Evolutionary conservation across 805 yeast species (phyloP).

Genomic region (Kodamaea fukazawae): DNA sequence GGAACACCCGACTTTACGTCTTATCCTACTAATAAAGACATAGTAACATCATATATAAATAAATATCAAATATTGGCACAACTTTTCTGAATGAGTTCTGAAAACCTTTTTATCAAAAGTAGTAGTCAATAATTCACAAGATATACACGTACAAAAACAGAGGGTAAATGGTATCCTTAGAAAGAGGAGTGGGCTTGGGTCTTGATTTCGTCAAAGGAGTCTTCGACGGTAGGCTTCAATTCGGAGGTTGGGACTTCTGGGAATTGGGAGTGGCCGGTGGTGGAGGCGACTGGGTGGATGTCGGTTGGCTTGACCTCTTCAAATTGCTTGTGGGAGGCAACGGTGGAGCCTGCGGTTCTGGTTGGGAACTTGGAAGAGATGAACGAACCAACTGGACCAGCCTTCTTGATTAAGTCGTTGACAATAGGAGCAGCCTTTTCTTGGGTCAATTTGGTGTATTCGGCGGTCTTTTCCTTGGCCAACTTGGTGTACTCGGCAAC

Average conservation of each 20-base stretch:
- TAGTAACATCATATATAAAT: conserved; percentile 1
- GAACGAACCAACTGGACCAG: conserved; percentile 66
- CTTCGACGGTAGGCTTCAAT: conserved; percentile 14
- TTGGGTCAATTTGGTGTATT: conserved; percentile 36
- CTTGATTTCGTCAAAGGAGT: conserved; percentile 10
- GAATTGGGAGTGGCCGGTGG: conserved; percentile 39
- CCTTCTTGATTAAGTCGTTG: conserved; percentile 52
- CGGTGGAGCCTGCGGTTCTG: conserved; percentile 73
- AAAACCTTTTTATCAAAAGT: too few species aligned
- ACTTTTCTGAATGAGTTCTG: too few species aligned
- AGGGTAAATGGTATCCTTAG: conserved; percentile 2
- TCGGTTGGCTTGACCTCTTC: conserved; percentile 9
- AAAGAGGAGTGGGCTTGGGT: conserved; percentile 1
- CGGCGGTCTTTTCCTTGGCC: conserved; percentile 51
- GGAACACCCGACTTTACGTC: too few species aligned
- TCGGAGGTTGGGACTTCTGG: conserved; percentile 39
- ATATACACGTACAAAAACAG: too few species aligned
- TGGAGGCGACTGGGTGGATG: conserved; percentile 20
- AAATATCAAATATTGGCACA: background rate
- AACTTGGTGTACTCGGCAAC: conserved; percentile 43
- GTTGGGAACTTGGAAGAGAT: conserved; percentile 55
- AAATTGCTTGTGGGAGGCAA: conserved; percentile 39
- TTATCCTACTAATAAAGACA: too few species aligned
- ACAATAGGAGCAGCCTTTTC: conserved; percentile 55
- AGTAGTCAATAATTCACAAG: too few species aligned